phyloP scores from a whole-genome alignment of 148 eudicot genomes.

The Camellia sinensis region DNA sequence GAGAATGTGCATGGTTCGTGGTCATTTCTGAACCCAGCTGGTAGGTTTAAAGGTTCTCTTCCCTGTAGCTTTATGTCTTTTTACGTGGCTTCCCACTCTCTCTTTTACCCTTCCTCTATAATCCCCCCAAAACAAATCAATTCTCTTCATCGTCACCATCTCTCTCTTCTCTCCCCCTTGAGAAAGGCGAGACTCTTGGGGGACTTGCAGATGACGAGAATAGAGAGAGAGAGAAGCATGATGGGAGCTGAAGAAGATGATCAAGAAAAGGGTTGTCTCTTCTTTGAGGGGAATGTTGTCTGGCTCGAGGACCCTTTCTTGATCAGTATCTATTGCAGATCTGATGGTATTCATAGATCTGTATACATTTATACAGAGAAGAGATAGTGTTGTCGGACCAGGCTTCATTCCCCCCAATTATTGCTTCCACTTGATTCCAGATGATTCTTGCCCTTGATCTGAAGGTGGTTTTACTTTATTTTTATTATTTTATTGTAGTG shows the following conservation, averaged over 20 bases:
- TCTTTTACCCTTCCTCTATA: slow-evolving; percentile 21
- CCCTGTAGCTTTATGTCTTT: slow-evolving; percentile 8
- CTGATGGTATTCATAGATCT: neutral
- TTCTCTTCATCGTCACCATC: slow-evolving; percentile 24
- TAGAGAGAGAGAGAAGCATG: neutral
- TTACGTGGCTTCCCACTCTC: slow-evolving; percentile 3
- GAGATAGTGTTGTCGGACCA: slow-evolving; percentile 51
- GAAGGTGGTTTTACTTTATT: neutral
- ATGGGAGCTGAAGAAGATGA: neutral
- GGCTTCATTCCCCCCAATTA: slow-evolving; percentile 67
- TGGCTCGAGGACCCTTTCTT: slow-evolving; percentile 59
- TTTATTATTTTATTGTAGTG: neutral
- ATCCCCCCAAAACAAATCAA: slow-evolving; percentile 28
- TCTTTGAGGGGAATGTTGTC: slow-evolving; percentile 82
- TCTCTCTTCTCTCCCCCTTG: slow-evolving; percentile 27
- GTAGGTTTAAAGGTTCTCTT: slow-evolving; percentile 19
- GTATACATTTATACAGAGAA: neutral
- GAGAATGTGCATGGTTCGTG: slow-evolving; percentile 22
- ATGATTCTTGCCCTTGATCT: slow-evolving; percentile 1
- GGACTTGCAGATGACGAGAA: slow-evolving; percentile 13
- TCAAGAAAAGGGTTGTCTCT: slow-evolving; percentile 12
- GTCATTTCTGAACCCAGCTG: slow-evolving; percentile 39
- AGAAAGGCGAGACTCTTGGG: slow-evolving; percentile 38
- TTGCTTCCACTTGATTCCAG: neutral
- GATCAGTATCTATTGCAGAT: neutral